Base-by-base conservation (phyloP, 805 yeast species). In the Saccharomyces cerevisiae region DNA sequence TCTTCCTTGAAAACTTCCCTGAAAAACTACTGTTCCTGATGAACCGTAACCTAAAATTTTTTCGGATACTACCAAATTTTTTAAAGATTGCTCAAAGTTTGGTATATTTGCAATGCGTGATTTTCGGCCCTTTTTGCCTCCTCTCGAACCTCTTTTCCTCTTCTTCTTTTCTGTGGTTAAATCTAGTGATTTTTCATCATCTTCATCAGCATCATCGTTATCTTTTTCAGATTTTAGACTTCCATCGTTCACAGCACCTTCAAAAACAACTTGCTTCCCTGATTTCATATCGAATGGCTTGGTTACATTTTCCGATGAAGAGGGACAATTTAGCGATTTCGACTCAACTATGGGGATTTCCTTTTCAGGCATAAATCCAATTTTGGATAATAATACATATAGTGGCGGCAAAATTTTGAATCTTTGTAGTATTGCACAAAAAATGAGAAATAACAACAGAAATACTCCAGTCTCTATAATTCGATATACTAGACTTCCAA, bases 11-110 rank as follows among this genome's bases (percentile, higher is more conserved):
- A 91, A 94, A 4, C 81, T 79, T 0, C 99, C 99, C 65, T 85
- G 82, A 66, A 83, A 89, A 1, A 94, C 99, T 29, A 92, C 89
- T 0, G 99, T 94, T 28, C 99, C 99, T 61, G 91, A 96, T 0
- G 97, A 89, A 1, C 99, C 99, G 67, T 89, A 89, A 0, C 99
- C 99, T 51, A 94, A 72, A n/a, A 90, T 79, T 29, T 78, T 81
- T 57, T 86, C 86, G 0, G 95, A 81, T 2, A 92, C 79, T 0
- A 77, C 73, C 57, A 89, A 69, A 54, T 79, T 82, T 51, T 77
- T 80, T 51, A 78, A 73, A 41, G 72, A 59, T 22, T 60, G 55
- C 43, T 67, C 70, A 48, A 56, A 51, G 41, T 62, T 52, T 17
- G 41, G 26, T 8, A 13, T 46, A 21, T 47, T 53, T 50, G 32